Conservation (phyloP, 805 yeast species). For the Metschnikowia baotianmanensis region DNA sequence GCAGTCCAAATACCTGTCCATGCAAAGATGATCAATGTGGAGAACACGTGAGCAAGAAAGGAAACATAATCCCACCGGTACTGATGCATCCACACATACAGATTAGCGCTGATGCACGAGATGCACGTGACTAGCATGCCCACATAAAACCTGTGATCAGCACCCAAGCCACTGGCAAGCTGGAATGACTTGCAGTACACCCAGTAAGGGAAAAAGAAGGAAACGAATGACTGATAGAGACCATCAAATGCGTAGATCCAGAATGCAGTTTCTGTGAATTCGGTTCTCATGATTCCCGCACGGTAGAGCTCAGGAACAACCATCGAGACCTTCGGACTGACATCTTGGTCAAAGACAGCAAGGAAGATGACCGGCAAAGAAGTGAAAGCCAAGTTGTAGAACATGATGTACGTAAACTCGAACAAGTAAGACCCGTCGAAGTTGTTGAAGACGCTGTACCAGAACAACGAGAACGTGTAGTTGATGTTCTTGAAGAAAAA, state of each 20-base stretch:
- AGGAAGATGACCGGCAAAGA: constrained; percentile 73
- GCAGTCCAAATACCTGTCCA: constrained; percentile 86
- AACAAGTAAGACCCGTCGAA: constrained; percentile 77
- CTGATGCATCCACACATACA: constrained; percentile 64
- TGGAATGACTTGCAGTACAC: constrained; percentile 43
- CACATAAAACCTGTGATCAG: constrained; percentile 72
- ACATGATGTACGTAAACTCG: constrained; percentile 75
- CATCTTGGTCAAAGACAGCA: constrained; percentile 76
- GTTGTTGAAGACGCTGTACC: constrained; percentile 68
- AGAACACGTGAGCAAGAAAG: constrained; percentile 50
- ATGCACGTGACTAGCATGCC: constrained; percentile 68
- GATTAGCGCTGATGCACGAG: constrained; percentile 64
- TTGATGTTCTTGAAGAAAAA: constrained; percentile 76
- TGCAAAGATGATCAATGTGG: constrained; percentile 58
- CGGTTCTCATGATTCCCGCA: constrained; percentile 60
- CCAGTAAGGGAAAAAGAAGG: constrained; percentile 67
- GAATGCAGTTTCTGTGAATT: constrained; percentile 61
- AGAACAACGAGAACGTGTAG: constrained; percentile 70
- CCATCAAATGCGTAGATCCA: constrained; percentile 67
- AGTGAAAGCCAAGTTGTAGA: constrained; percentile 78
- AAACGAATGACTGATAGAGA: constrained; percentile 64
- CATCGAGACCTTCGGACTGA: constrained; percentile 60
- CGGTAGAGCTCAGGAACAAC: constrained; percentile 70
- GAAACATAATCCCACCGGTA: constrained; percentile 83
- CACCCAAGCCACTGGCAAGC: constrained; percentile 50